These are phyloP conservation scores for Macadamia integrifolia DNA, from an alignment of 164 flowering plant species.

Conservation along the genomic window DNA sequence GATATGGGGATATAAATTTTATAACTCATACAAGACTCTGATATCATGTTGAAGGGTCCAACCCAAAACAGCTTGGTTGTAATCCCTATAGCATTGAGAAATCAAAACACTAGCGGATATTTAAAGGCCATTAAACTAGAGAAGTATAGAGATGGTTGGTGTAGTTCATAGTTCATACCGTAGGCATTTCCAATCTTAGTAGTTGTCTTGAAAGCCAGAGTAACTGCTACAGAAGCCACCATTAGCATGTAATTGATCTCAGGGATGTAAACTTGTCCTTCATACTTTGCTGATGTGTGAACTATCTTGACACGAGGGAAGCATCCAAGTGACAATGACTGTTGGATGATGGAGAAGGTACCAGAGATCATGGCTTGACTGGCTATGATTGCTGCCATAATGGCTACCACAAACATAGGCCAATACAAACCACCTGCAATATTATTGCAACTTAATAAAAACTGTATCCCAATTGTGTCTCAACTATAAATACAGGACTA, in stretches of 20 bases:
- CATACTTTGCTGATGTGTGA: slow-evolving; percentile 46
- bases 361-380: no score
- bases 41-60: no score
- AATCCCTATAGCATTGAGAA: no score
- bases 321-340: slow-evolving; percentile 46
- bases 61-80: no score
- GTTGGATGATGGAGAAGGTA: no score
- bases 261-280: slow-evolving; percentile 24
- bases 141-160: no score
- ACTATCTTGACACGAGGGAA: slow-evolving; percentile 15
- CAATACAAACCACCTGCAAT: slow-evolving; percentile 42
- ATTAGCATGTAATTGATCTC: slow-evolving; percentile 56
- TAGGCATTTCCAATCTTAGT: slow-evolving; percentile 68
- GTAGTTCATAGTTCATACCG: slow-evolving; percentile 32
- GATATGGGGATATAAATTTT: no score
- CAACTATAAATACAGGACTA: no score
- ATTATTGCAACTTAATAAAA: background rate
- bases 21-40: no score
- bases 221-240: slow-evolving; percentile 58
- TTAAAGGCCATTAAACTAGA: no score
- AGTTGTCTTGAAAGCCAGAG: slow-evolving; percentile 47
- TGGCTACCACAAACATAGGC: slow-evolving; percentile 75
- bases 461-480: no score
- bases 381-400: slow-evolving; percentile 44
- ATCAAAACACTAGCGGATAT: no score